Base-by-base conservation (phyloP, 1,284 basidiomycete species). In the Phylloboletellus chloephorus region DNA sequence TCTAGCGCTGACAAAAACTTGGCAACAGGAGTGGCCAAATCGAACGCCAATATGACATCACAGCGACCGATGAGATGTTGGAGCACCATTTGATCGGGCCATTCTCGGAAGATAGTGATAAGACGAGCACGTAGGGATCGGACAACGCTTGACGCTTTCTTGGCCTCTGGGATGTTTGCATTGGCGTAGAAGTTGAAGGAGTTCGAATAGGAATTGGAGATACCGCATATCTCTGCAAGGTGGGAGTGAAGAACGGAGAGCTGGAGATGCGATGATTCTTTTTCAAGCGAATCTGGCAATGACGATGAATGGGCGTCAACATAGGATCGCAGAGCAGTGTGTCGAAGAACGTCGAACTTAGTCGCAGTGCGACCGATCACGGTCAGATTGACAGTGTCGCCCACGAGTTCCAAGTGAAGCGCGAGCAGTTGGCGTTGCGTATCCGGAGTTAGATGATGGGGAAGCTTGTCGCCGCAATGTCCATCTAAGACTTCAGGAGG, bases 41-140 rank as follows among this genome's bases (percentile, higher is more conserved):
- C 72, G 13, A 95, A 68, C 1, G 67, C 61, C 29, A 92, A 67
- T 37, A 95, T 74, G 5, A 71, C 66, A 25, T 86, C 74, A 54
- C 88, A 94, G 17, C 88, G 85, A 42, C 79, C 78, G 19, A 73
- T 69, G 32, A 99, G 75, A 61, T 97, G 85, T 41, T 86, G 87
- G 22, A 98, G 71, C 5, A 97, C 91, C 83, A 95, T 92, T 61
- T 98, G 96, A 51, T 98, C 96, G 0, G 96, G 95, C 92, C 92
- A 98, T 51, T 93, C 85, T 45, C 69, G 64, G 26, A 88, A 74
- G 16, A 98, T 71, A 1, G 38, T 43, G 13, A 68, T 54, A 16
- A 96, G 68, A 3, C 82, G 76, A 2, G 51, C 44, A 30, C 70
- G 66, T 23, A 95, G 67, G 1, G 68, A 57, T 9, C 63, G 54